A percentile compares a stretch with the other conserved stretches of the same genome.
Evolutionary conservation across 208 protist genomes (phyloP).

Genomic region (Sergeia podlipaevii): DNA sequence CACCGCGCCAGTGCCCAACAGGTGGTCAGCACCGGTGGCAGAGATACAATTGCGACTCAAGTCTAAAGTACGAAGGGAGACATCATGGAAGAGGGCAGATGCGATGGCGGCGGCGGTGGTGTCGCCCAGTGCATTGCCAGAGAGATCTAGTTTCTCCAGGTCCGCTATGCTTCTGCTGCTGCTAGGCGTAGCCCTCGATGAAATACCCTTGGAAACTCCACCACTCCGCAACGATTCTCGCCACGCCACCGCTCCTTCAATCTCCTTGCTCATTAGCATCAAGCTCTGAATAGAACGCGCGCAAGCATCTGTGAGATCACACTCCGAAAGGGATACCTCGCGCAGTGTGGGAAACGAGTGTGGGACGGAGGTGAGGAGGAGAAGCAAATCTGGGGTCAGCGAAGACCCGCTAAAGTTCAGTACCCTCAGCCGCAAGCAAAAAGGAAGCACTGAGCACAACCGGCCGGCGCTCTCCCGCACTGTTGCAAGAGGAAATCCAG

Average conservation of each 20-base stretch:
- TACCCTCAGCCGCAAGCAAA: constrained; percentile 28
- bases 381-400: constrained; percentile 16
- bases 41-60: constrained; percentile 47
- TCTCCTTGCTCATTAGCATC: constrained; percentile 17
- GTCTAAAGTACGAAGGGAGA: constrained; percentile 42
- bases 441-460: constrained; percentile 31
- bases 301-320: constrained; percentile 47
- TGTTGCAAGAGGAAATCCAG: constrained; percentile 11
- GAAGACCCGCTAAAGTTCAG: constrained; percentile 23
- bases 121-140: constrained; percentile 52
- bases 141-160: constrained; percentile 45
- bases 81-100: constrained; percentile 28
- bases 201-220: not conserved
- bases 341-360: constrained; percentile 29
- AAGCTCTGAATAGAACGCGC: constrained; percentile 34
- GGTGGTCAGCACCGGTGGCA: constrained; percentile 15
- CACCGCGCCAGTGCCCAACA: constrained; percentile 30
- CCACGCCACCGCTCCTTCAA: constrained; percentile 22
- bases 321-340: constrained; percentile 58
- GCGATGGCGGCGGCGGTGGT: constrained; percentile 36
- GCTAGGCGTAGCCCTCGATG: not conserved
- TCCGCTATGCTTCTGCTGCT: constrained; percentile 2
- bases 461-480: constrained; percentile 7
- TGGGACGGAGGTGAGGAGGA: constrained; percentile 2
- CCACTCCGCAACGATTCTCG: constrained; percentile 33